These are phyloP conservation scores for Trifolium subterraneum DNA, from an alignment of 306 rosid genomes.

Conservation along the genomic window DNA sequence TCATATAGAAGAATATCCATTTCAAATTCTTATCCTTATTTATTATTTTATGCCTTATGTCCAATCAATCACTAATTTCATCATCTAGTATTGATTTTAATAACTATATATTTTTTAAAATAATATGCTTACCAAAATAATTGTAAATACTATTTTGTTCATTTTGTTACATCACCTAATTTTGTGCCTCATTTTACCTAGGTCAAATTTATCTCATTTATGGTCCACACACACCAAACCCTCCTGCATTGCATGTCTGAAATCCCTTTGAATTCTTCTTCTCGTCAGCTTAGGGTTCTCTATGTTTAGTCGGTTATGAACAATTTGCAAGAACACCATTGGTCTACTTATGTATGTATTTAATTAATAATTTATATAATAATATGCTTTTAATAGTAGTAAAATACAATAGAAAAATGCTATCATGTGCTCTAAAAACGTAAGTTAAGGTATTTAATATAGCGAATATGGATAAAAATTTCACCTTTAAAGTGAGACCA, in stretches of 20 bases:
- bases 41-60: not conserved
- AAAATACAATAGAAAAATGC: too few species aligned
- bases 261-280: conserved; percentile 32
- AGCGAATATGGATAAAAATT: too few species aligned
- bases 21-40: too few species aligned
- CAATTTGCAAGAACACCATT: conserved; percentile 20
- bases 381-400: too few species aligned
- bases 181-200: not conserved
- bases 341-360: conserved; percentile 53
- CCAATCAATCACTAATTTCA: not conserved
- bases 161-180: not conserved
- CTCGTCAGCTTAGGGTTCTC: conserved; percentile 39
- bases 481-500: too few species aligned
- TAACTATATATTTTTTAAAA: not conserved
- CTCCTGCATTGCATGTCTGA: conserved; percentile 43
- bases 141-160: not conserved
- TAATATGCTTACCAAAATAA: too few species aligned
- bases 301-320: conserved; percentile 30
- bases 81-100: too few species aligned
- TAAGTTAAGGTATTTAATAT: too few species aligned
- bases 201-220: not conserved
- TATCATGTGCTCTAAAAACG: too few species aligned
- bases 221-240: conserved; percentile 37
- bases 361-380: too few species aligned
- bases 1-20: too few species aligned